Percentiles rank a stretch among this genome's conserved stretches.
phyloP scores from a whole-genome alignment of 306 rosid genomes.

The Myrica gale region DNA sequence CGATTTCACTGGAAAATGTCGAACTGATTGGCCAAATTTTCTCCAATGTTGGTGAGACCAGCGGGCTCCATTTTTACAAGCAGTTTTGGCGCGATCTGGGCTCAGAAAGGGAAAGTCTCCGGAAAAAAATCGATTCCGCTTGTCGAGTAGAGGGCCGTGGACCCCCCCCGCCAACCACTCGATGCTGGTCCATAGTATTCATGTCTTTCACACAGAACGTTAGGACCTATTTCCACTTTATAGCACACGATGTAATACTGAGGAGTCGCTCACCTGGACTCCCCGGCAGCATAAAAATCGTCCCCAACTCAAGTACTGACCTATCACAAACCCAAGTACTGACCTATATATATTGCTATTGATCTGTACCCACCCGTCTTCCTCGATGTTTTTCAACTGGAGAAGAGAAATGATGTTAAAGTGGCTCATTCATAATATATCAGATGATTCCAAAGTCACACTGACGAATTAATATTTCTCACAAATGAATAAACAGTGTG shows the following conservation, averaged over 20 bases:
- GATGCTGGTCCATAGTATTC: not conserved
- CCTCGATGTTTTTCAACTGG: not conserved
- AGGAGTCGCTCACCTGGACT: too few relatives aligned
- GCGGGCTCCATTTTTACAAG: not conserved
- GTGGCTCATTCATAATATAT: not conserved
- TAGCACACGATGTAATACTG: too few relatives aligned
- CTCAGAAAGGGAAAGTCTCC: not conserved
- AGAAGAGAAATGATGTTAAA: not conserved
- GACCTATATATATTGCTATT: too few relatives aligned
- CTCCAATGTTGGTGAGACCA: not conserved
- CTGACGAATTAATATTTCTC: not conserved
- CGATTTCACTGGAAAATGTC: too few relatives aligned
- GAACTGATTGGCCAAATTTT: too few relatives aligned
- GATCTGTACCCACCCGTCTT: too few relatives aligned
- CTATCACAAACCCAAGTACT: too few relatives aligned
- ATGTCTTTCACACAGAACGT: too few relatives aligned
- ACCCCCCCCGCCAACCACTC: not conserved
- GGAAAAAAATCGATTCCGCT: too few relatives aligned
- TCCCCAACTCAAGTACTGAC: too few relatives aligned
- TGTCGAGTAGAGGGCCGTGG: not conserved
- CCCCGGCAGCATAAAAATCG: too few relatives aligned
- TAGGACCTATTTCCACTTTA: too few relatives aligned
- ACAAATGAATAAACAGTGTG: slow-evolving; percentile 1
- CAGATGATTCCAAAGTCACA: not conserved
- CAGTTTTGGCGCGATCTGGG: not conserved